Base-by-base conservation (phyloP, 2,329 filamentous ascomycete genomes). In the Trichoderma polysporum region DNA sequence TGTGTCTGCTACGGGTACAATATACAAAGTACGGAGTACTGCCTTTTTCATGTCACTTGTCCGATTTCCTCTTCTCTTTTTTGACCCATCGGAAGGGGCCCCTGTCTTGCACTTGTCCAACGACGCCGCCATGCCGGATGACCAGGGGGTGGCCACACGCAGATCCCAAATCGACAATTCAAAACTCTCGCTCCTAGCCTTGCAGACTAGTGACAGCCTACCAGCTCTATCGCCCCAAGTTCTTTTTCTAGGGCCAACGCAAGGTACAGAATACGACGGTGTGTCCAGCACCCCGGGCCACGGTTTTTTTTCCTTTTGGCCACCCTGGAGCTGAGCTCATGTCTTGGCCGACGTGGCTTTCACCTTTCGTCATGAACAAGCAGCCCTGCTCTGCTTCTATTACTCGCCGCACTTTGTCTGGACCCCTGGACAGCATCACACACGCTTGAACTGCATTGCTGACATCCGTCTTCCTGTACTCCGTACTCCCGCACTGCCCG, bases 121-220 rank as follows among this genome's bases (percentile, higher is more conserved):
- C 58, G 19, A 45, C 68, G 63, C 47, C 73, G 74, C 71, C 57
- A 66, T 69, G 68, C 68, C 66, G 72, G 69, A 69, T 72, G 70
- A 71, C 70, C 72, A 71, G 71, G 66, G 68, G 53, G 68, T 67
- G 62, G 33, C 63, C 37, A 39, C 66, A 68, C 66, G 71, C 68
- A 68, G 71, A 74, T 75, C 73, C 70, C 69, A 60, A 61, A 49
- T 64, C 53, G 64, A 67, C 47, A 47, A 61, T 57, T 33, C 68
- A 59, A 67, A 67, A 49, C 62, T 69, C 60, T 19, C 29, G 63
- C 60, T 47, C 60, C 45, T 65, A 67, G 65, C 67, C 64, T 68
- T 67, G 65, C 71, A 69, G 70, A 64, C 73, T 73, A 68, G 61
- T 54, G 49, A 41, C 49, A 53, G 49, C 53, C 61, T 73, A 68